A percentile compares a stretch with the other conserved stretches of the same genome.
phyloP scores from a whole-genome alignment of 1,284 basidiomycete species.

The Apiotrichum domesticum region DNA sequence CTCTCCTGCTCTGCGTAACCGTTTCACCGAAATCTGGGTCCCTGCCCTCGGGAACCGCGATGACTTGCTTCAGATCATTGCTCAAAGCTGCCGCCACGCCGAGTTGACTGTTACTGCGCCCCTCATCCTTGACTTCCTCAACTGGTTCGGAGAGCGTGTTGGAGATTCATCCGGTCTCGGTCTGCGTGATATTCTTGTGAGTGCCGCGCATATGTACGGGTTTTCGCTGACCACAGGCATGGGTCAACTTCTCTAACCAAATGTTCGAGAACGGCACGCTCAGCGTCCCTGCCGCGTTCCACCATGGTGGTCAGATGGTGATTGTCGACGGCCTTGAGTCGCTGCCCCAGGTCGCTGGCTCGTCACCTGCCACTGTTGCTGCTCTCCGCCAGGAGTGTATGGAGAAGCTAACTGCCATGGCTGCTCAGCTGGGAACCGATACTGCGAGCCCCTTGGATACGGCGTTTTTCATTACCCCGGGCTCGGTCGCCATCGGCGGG shows the following conservation, averaged over 20 bases:
- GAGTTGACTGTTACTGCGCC: conserved; percentile 58
- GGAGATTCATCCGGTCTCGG: conserved; percentile 60
- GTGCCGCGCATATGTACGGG: conserved; percentile 30
- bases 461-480: conserved; percentile 20
- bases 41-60: conserved; percentile 70
- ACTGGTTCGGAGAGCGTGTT: conserved; percentile 67
- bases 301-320: conserved; percentile 81
- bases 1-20: conserved; percentile 91
- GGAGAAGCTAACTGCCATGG: conserved; percentile 24
- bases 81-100: conserved; percentile 62
- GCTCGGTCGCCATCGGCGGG: conserved; percentile 60
- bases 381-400: conserved; percentile 38
- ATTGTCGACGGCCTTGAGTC: conserved; percentile 77
- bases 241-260: conserved; percentile 82
- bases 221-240: conserved; percentile 57
- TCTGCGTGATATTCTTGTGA: conserved; percentile 81
- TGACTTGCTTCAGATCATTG: conserved; percentile 77
- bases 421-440: conserved; percentile 18
- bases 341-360: conserved; percentile 57
- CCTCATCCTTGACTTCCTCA: conserved; percentile 68
- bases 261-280: conserved; percentile 49
- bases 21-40: conserved; percentile 99
- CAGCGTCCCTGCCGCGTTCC: conserved; percentile 58
- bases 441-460: neutral
- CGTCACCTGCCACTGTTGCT: conserved; percentile 32